A percentile compares a stretch with the other conserved stretches of the same genome.
Conservation (phyloP, 2,329 filamentous ascomycete genomes). For the Colletotrichum tabaci region DNA sequence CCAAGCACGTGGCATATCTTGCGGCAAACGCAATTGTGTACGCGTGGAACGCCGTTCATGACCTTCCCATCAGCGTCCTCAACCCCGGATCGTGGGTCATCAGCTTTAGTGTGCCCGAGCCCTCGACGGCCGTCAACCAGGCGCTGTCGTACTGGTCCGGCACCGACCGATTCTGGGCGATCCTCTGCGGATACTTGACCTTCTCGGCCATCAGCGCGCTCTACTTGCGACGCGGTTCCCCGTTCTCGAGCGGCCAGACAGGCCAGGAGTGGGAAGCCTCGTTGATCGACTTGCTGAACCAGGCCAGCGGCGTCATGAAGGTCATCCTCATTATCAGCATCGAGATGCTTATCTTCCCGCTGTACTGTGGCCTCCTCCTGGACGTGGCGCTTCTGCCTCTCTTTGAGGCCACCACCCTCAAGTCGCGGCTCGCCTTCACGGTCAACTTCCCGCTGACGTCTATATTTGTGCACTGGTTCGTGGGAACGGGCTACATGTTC, state of each 20-base stretch:
- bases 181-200: conserved; percentile 85
- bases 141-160: conserved; percentile 78
- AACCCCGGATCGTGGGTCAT: conserved; percentile 73
- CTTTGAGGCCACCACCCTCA: conserved; percentile 85
- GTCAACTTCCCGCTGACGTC: conserved; percentile 87
- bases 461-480: conserved; percentile 98
- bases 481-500: conserved; percentile 99
- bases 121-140: conserved; percentile 62
- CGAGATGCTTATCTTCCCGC: conserved; percentile 96
- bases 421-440: conserved; percentile 84
- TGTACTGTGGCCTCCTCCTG: conserved; percentile 94
- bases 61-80: conserved; percentile 54
- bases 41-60: conserved; percentile 48
- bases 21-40: conserved; percentile 43
- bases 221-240: conserved; percentile 82
- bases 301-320: conserved; percentile 97
- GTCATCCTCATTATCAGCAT: conserved; percentile 99
- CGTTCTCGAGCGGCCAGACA: conserved; percentile 72
- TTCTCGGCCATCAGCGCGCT: conserved; percentile 81
- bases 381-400: conserved; percentile 91
- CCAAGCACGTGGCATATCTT: conserved; percentile 42
- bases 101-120: conserved; percentile 63
- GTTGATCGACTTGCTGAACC: conserved; percentile 86
- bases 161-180: conserved; percentile 77
- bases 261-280: conserved; percentile 80